phyloP scores from a whole-genome alignment of 768 basidiomycete genomes.

The Dacryopinax spathularia region DNA sequence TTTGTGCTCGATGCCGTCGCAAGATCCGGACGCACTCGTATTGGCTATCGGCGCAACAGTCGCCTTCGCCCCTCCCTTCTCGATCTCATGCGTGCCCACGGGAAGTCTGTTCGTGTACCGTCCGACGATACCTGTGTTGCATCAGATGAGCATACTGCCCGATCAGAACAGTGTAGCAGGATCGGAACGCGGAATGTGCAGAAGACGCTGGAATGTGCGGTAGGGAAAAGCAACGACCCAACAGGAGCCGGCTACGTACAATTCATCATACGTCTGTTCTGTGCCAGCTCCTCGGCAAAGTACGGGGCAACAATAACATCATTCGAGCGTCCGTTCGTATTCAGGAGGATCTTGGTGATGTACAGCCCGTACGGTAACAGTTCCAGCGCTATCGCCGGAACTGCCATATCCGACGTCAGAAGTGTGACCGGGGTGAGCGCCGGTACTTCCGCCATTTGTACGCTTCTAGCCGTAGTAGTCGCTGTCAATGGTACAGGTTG shows the following conservation, averaged over 20 bases:
- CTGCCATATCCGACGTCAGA: not conserved
- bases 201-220: too few species aligned
- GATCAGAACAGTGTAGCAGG: too few species aligned
- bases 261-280: not conserved
- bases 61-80: constrained; percentile 40
- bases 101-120: constrained; percentile 51
- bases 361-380: not conserved
- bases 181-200: too few species aligned
- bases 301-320: not conserved
- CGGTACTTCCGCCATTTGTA: not conserved
- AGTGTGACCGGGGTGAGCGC: not conserved
- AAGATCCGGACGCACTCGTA: constrained; percentile 16
- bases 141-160: too few species aligned
- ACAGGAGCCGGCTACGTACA: too few species aligned
- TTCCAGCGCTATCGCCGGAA: not conserved
- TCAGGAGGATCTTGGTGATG: not conserved
- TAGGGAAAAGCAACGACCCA: too few species aligned
- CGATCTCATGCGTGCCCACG: constrained; percentile 38
- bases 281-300: not conserved
- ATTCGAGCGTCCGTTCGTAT: not conserved
- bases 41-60: constrained; percentile 33
- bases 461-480: not conserved
- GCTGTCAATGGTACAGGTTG: not conserved
- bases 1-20: not conserved
- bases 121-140: too few species aligned